phyloP scores from a whole-genome alignment of 2,329 filamentous ascomycete species.

The Cercospora sojina region DNA sequence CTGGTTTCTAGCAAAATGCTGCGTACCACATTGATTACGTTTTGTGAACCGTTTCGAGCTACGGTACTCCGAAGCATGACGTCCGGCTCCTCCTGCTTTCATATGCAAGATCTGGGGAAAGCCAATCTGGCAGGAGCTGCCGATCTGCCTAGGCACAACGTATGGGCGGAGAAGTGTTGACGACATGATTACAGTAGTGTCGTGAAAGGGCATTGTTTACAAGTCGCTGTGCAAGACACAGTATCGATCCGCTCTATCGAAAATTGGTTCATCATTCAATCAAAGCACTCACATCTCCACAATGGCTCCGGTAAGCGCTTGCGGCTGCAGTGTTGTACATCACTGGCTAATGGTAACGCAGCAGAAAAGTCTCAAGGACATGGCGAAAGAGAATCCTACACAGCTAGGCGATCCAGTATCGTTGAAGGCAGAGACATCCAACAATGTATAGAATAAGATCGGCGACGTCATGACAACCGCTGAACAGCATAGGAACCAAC shows the following conservation, averaged over 20 bases:
- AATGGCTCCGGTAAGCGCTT: neutral
- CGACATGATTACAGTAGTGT: conserved; percentile 23
- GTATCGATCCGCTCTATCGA: neutral
- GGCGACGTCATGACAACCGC: neutral
- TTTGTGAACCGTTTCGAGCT: neutral
- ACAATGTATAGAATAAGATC: conserved; percentile 21
- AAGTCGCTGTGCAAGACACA: neutral
- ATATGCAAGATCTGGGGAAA: conserved; percentile 15
- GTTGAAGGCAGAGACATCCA: conserved; percentile 39
- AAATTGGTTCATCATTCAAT: neutral
- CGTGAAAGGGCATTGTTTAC: conserved; percentile 9
- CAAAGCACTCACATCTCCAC: neutral
- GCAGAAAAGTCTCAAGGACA: conserved; percentile 29
- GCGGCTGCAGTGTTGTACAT: neutral
- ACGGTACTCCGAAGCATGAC: conserved; percentile 8
- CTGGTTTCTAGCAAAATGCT: conserved; percentile 34
- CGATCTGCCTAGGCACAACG: conserved; percentile 14
- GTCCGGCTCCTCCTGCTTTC: neutral
- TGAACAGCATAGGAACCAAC: conserved; percentile 30
- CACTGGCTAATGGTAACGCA: neutral
- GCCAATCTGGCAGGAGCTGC: conserved; percentile 8
- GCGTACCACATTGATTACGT: conserved; percentile 1
- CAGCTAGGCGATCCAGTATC: conserved; percentile 40
- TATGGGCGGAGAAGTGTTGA: conserved; percentile 20
- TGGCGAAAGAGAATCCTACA: conserved; percentile 33